Evolutionary conservation across 345 rosid genomes (phyloP).

Genomic region (Draba incana): DNA sequence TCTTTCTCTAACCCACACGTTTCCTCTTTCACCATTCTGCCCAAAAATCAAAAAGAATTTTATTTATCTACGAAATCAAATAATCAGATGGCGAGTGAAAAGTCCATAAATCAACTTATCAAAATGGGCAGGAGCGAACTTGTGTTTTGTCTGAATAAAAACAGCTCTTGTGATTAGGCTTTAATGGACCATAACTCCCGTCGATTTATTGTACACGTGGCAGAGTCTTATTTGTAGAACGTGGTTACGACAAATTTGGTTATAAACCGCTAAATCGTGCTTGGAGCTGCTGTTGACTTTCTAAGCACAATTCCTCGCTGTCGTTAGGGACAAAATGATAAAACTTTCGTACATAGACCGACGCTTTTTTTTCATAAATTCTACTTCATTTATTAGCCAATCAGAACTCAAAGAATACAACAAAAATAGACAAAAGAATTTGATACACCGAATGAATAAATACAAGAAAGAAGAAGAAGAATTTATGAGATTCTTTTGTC

Average conservation of each 20-base stretch:
- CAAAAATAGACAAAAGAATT: constrained; percentile 16
- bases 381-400: constrained; percentile 20
- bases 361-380: constrained; percentile 25
- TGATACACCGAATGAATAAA: background rate
- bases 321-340: background rate
- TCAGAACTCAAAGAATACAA: constrained; percentile 1
- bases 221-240: constrained; percentile 4
- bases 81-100: background rate
- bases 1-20: constrained; percentile 25
- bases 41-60: background rate
- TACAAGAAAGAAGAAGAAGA: background rate
- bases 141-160: constrained; percentile 21
- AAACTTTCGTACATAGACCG: constrained; percentile 15
- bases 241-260: constrained; percentile 36
- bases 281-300: constrained; percentile 37
- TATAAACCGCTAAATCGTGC: constrained; percentile 32
- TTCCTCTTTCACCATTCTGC: constrained; percentile 24
- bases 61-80: background rate
- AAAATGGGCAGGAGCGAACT: constrained; percentile 22
- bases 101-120: background rate
- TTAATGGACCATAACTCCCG: constrained; percentile 2
- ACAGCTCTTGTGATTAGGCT: constrained; percentile 28
- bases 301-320: background rate
- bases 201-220: constrained; percentile 13
- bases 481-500: constrained; percentile 4